Conservation (phyloP, 176 grass and related monocot genomes). For the Avena sativa region DNA sequence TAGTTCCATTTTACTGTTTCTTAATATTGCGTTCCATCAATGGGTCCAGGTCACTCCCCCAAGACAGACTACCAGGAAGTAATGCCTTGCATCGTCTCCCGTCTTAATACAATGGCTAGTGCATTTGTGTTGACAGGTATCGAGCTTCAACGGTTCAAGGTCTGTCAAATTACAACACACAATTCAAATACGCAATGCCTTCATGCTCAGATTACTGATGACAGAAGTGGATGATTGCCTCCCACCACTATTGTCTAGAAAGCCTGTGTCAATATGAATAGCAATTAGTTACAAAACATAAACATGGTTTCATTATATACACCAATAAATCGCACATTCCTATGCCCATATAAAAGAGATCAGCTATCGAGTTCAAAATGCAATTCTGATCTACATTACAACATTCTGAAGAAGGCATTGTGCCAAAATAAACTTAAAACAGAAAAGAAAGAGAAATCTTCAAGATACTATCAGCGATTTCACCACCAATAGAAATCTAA, state of each 20-base stretch:
- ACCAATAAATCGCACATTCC: not conserved
- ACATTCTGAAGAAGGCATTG: no score
- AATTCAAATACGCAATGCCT: not conserved
- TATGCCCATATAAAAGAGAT: not conserved
- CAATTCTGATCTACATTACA: no score
- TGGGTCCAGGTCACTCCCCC: not conserved
- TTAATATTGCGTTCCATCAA: not conserved
- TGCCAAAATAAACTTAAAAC: no score
- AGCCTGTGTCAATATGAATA: not conserved
- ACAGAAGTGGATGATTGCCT: not conserved
- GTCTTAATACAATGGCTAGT: not conserved
- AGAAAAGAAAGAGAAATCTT: no score
- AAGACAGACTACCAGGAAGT: not conserved
- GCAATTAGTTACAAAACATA: not conserved
- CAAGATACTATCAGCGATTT: no score
- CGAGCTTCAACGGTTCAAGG: not conserved
- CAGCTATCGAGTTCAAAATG: no score
- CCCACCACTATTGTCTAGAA: not conserved
- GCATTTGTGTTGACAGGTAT: not conserved
- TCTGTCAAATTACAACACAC: not conserved
- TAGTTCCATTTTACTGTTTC: no score
- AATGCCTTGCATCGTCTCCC: not conserved
- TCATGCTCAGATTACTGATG: not conserved
- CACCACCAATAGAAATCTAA: no score
- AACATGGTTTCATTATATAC: not conserved